Conservation (phyloP, 2,329 filamentous ascomycete genomes). For the Ceratocystis variospora region DNA sequence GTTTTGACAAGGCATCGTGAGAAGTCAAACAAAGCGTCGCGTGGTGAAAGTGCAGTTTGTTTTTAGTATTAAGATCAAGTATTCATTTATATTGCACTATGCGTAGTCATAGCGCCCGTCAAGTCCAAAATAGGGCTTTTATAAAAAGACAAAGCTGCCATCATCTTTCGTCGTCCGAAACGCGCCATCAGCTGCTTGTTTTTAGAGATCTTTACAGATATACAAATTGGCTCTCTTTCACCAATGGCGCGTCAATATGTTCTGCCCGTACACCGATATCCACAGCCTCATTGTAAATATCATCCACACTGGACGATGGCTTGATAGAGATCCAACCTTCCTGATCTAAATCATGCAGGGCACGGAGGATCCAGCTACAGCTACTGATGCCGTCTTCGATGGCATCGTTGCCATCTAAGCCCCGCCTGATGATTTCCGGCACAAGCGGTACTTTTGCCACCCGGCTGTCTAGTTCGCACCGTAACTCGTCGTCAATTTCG, state of each 20-base stretch:
- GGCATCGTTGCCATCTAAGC: constrained; percentile 14
- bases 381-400: constrained; percentile 14
- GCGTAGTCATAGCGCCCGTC: too few species aligned
- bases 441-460: constrained; percentile 9
- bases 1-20: not conserved
- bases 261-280: constrained; percentile 11
- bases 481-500: constrained; percentile 9
- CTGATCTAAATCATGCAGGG: constrained; percentile 13
- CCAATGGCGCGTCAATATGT: constrained; percentile 12
- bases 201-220: not conserved
- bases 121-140: too few species aligned
- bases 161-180: too few species aligned
- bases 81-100: too few species aligned
- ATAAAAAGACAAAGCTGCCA: too few species aligned
- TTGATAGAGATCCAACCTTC: constrained; percentile 18
- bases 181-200: too few species aligned
- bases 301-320: constrained; percentile 4
- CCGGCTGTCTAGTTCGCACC: constrained; percentile 6
- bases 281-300: constrained; percentile 16
- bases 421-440: not conserved
- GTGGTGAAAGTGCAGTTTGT: too few species aligned
- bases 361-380: constrained; percentile 16
- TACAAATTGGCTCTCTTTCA: constrained; percentile 11
- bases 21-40: too few species aligned
- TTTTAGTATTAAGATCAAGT: too few species aligned